Evolutionary conservation across 179 eudicot genomes (phyloP), one percentile per base, ranked within the genome.

Genomic region (Patellifolia procumbens): DNA sequence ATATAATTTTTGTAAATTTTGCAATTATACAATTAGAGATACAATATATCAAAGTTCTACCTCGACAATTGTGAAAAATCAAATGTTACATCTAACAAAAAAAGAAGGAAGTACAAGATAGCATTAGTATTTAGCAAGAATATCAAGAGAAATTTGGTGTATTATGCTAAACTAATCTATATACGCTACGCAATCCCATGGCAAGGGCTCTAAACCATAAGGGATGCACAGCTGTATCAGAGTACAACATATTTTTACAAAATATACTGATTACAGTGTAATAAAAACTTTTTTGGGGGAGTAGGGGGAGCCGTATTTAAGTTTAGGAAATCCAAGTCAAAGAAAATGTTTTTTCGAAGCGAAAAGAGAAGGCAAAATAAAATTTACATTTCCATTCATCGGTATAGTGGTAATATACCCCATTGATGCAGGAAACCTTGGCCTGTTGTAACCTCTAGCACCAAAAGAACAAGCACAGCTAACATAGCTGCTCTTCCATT

Each of bases 401-500:
- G 91, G 16, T 81, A 81, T 17, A 81, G 74, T 35, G 98, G 97
- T 78, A 91, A 83, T 43, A 93, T 74, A 70, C 97, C 96, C 98
- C 98, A 96, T 80, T 96, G 98, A 78, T 96, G 98, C 39, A 96
- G 91, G 78, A 96, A 90, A 39, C 98, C 98, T 80, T 91, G 82
- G 3, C 98, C 98, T 2, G 99, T 96, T 51, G 92, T 93, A 72
- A 91, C 98, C 80, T 96, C 99, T 11, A 91, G 86, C 63, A 90
- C 90, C 67, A 96, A 81, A 51, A 93, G 89, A 77, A 87, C 83
- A 26, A 96, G 83, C 72, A 93, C 99, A 0, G 98, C 99, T 82
- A 96, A 76, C 99, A 96, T 96, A 29, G 99, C 98, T 5, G 92
- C 96, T 74, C 99, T 89, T 24, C 99, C 98, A 49, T 96, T 96